These are phyloP conservation scores for barrel medic (Medicago truncatula) DNA, from an alignment of 306 rosid genomes.

Conservation along the genomic window MtrunA17r5.0-ANR NC_053045.1:42509501-42510000, in stretches of 20 bases:
- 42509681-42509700: too few species aligned
- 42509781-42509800: too few species aligned
- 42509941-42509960: too few species aligned
- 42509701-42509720: neutral
- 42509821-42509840: neutral
- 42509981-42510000: too few species aligned
- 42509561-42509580: neutral
- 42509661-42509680: neutral
- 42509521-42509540: neutral
- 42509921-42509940: too few species aligned
- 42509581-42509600: neutral
- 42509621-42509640: neutral
- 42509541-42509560: too few species aligned
- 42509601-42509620: neutral
- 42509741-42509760: neutral
- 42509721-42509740: neutral
- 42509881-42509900: neutral
- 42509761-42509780: neutral
- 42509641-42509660: neutral
- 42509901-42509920: too few species aligned
- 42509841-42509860: neutral
- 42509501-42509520: neutral
- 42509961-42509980: too few species aligned
- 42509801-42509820: neutral
- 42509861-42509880: neutral